Conservation (phyloP, 2,329 filamentous ascomycete genomes). For the Alternaria sp. region DNA sequence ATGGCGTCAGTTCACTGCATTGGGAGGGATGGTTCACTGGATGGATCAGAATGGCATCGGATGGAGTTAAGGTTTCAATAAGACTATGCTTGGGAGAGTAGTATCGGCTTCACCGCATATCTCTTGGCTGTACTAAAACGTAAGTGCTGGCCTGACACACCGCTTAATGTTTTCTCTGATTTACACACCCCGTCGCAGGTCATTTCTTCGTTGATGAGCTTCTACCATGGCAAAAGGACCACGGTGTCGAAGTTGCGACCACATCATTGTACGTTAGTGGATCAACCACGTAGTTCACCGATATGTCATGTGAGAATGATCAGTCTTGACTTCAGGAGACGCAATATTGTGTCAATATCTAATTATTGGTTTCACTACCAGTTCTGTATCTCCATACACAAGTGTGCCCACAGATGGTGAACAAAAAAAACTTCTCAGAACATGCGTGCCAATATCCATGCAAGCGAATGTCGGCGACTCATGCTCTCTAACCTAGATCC, state of each 20-base stretch:
- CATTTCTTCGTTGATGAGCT: not conserved
- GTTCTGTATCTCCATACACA: not conserved
- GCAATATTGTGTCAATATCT: not conserved
- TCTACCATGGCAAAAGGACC: not conserved
- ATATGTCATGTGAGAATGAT: not conserved
- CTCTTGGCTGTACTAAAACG: not conserved
- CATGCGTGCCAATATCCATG: not conserved
- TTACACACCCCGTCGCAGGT: constrained; percentile 19
- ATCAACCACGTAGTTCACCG: not conserved
- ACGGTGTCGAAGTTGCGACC: not conserved
- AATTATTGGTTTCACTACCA: not conserved
- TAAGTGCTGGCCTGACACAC: constrained; percentile 10
- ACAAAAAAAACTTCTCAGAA: not conserved
- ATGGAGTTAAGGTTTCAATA: constrained; percentile 8
- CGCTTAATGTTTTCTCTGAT: constrained; percentile 6
- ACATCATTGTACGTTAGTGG: constrained; percentile 1
- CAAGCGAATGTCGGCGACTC: not conserved
- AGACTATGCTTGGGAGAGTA: not conserved
- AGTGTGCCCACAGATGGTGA: not conserved
- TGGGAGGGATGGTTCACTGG: constrained; percentile 6
- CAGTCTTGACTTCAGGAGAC: not conserved
- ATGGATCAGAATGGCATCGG: constrained; percentile 1
- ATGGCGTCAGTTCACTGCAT: constrained; percentile 14
- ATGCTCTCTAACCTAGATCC: not conserved
- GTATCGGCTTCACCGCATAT: not conserved